Evolutionary conservation across 2,329 filamentous ascomycete genomes (phyloP), one percentile per base, ranked within the genome.

Genomic region (Colletotrichum cereale): DNA sequence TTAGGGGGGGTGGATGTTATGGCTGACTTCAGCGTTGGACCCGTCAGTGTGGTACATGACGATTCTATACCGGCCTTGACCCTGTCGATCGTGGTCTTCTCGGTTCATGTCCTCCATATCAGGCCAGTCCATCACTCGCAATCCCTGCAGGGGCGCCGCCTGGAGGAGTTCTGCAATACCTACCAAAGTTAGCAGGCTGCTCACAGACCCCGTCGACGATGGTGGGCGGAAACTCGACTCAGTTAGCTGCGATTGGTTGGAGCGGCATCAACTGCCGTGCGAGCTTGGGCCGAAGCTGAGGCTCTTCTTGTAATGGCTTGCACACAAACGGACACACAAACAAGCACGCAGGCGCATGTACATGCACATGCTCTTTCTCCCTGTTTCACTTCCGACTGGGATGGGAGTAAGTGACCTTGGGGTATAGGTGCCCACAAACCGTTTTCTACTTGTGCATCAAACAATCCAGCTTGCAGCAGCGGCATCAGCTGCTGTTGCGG

Each of bases 11-110:
- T n/a, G n/a, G 24, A 3, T 21, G 42, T 2, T 48, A 8, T 7
- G 29, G 18, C 58, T 31, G 5, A 72, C 69, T 8, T 65, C 47
- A 6, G 48, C 40, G 47, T 65, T 72, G 5, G 34, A 26, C 2
- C 69, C 69, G 14, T 72, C 69, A 11, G 69, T 31, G 26, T 69
- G 61, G 36, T 55, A 72, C 29, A 65, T 40, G 10, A 67, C 52
- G 57, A 71, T 71, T 40, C 36, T 56, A n/a, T 62, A 71, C 11
- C 56, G 57, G n/a, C 55, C 34, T 31, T n/a, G 29, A 21, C 44
- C 63, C 36, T 34, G 50, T 14, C 29, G 66, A 44, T 44, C 7
- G 29, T n/a, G 62, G 5, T 31, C 21, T 40, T 47, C 34, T 12
- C 8, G 38, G 12, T 24, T 29, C 44, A 56, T 42, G 36, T 21